Evolutionary conservation across 805 yeast species (phyloP), one percentile per base, ranked within the genome.

Genomic region (Kodamaea kaohsiungensis): DNA sequence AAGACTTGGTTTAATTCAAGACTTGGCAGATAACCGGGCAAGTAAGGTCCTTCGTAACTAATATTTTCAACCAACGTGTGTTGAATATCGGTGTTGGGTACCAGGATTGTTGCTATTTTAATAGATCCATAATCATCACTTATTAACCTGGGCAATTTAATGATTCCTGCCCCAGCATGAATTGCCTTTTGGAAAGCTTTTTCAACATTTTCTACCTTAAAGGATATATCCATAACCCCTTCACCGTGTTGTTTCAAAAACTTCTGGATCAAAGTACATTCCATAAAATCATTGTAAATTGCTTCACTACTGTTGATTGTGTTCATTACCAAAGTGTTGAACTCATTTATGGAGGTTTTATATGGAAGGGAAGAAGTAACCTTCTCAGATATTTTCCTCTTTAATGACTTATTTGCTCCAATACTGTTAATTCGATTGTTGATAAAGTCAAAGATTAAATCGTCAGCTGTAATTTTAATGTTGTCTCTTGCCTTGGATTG

Each of bases 171-270:
- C 0, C 92, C 92, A 15, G 72, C 72, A 2, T 58, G 46, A 2
- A 82, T 59, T 0, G 93, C 89, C 39, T 69, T 68, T 0, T 65
- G 56, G 56, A 66, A 86, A 1, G 80, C 74, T 0, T 58, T 58
- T 3, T 71, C 77, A 10, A 82, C 82, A 59, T 85, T 73, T 3
- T 68, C 71, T 0, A 88, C 93, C n/a, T 64, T 64, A 60, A 89
- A 86, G 0, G 90, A 81, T 9, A 90, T 82, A 63, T 90, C 95
- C 65, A 83, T 83, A n/a, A 89, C 89, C 4, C 90, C 88, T 64
- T 88, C 92, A 1, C 96, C 93, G 66, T 90, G 96, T 4, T 61
- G 54, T 10, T 58, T 56, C 12, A 73, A 59, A 58, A 64, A 74
- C 16, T 64, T 58, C 38, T 65, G 67, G 39, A 70, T 58, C 18